Evolutionary conservation across 2,329 filamentous ascomycete species (phyloP).

Genomic region (Bipolaris oryzae): DNA sequence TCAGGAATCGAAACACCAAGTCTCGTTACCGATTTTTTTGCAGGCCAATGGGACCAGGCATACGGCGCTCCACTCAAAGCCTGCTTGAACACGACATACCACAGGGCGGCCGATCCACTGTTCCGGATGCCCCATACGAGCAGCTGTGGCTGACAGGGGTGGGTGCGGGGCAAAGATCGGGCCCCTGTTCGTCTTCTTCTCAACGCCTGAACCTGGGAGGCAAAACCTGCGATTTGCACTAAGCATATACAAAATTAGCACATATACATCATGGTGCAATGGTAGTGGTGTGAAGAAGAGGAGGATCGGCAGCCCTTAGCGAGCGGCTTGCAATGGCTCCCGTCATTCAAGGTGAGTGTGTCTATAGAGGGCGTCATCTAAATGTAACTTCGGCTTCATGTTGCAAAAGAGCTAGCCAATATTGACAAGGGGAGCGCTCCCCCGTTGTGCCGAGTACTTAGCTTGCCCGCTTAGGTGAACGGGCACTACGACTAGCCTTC

Average conservation of each 20-base stretch:
- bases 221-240: neutral
- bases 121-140: slow-evolving; percentile 4
- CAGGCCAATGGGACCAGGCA: neutral
- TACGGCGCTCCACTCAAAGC: neutral
- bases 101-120: slow-evolving; percentile 2
- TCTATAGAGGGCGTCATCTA: neutral
- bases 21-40: neutral
- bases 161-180: slow-evolving; percentile 4
- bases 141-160: neutral
- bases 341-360: neutral
- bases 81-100: slow-evolving; percentile 4
- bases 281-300: neutral
- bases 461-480: neutral
- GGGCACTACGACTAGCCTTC: neutral
- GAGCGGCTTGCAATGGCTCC: neutral
- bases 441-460: neutral
- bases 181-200: neutral
- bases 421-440: neutral
- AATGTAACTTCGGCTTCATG: neutral
- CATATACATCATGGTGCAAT: neutral
- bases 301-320: neutral
- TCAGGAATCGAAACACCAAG: neutral
- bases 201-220: neutral
- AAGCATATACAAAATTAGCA: neutral
- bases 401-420: neutral